Evolutionary conservation across 2,329 filamentous ascomycete genomes (phyloP), one percentile per base, ranked within the genome.

Genomic region (Sporothrix phasma): DNA sequence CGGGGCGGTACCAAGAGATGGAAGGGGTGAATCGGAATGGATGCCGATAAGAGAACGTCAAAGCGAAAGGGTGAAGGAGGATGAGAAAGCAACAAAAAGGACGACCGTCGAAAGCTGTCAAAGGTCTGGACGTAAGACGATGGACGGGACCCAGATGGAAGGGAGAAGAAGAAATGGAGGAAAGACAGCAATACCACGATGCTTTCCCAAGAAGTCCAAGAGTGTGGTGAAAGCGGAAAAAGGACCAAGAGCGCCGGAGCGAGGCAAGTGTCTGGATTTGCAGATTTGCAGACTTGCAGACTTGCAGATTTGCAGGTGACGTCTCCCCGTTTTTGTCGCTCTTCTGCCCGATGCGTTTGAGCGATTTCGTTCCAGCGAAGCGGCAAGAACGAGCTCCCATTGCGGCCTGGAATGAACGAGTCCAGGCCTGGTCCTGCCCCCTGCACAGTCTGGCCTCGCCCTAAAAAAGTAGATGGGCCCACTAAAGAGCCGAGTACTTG

Each of bases 311-410:
- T 37, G 54, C 37, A 43, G 54, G 56, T 60, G 56, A 60, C 56
- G 41, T 60, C 51, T 58, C 51, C 37, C 17, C 19, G 13, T 24
- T 19, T 24, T 47, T 43, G 31, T 54, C 15, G 46, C 46, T 29
- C 61, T 34, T 49, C 26, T 62, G 46, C 60, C 60, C 34, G 46
- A 62, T 51, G 60, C 60, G 61, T 51, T 53, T 51, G 56, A 65
- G 61, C 61, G 47, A 66, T 47, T 45, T 53, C 61, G 58, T 56
- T 54, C 54, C 54, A 63, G 58, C 39, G 63, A 49, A 46, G 34
- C 29, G 19, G 34, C 5, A 34, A 17, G 29, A 37, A 11, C 34
- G 31, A 54, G 31, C n/a, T 22, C 45, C 19, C 3, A 13, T 47
- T 43, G 41, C 11, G 15, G 10, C 11, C 4, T 19, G 17, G 39